Conservation (phyloP, 164 flowering plant genomes). For the Macadamia tetraphylla region DNA sequence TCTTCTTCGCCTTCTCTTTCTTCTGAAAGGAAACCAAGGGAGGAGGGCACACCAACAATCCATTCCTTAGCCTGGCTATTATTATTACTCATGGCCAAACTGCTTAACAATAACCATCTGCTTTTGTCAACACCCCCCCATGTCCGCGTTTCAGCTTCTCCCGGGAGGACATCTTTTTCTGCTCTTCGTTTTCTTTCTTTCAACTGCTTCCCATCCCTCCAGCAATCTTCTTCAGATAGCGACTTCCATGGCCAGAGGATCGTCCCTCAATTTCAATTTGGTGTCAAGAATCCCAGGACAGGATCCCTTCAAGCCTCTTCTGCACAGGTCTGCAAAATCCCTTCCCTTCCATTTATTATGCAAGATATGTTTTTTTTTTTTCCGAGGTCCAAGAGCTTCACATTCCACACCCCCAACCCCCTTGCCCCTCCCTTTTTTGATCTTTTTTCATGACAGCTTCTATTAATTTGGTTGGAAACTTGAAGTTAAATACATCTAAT, state of each 20-base stretch:
- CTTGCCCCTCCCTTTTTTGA: not conserved
- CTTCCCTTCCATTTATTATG: not conserved
- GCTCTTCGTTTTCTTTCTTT: constrained; percentile 11
- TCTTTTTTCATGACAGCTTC: too few relatives aligned
- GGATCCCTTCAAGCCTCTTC: constrained; percentile 7
- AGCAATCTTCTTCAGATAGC: constrained; percentile 12
- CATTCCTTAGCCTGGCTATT: too few relatives aligned
- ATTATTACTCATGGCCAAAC: constrained; percentile 21
- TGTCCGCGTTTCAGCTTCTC: constrained; percentile 9
- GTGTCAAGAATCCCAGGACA: constrained; percentile 7
- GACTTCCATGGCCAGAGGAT: constrained; percentile 26
- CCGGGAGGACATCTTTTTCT: constrained; percentile 8
- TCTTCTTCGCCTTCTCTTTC: too few relatives aligned
- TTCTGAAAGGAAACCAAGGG: too few relatives aligned
- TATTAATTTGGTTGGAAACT: too few relatives aligned
- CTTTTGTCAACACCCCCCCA: constrained; percentile 10
- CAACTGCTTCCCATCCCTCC: constrained; percentile 10
- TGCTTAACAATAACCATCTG: constrained; percentile 23
- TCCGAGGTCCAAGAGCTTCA: not conserved
- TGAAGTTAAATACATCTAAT: too few relatives aligned
- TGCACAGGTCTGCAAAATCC: constrained; percentile 24
- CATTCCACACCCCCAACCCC: too few relatives aligned
- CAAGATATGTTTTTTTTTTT: not conserved
- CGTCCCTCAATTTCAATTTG: constrained; percentile 11
- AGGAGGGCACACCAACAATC: too few relatives aligned